phyloP scores from a whole-genome alignment of 345 rosid genomes.

The Aquilaria sinensis region DNA sequence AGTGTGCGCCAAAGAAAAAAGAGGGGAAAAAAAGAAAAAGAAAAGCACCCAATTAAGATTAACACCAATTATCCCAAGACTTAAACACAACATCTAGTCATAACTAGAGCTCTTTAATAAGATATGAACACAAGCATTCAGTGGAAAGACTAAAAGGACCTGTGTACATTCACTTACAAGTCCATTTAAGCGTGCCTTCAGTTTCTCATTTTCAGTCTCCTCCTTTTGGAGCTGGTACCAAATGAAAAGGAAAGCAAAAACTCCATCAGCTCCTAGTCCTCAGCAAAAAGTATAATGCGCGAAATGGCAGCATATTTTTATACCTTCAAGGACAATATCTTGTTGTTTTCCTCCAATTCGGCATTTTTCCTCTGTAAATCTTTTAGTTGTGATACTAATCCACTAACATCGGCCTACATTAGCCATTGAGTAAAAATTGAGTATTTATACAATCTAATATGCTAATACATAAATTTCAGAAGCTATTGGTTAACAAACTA shows the following conservation, averaged over 20 bases:
- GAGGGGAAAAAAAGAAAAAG: background rate
- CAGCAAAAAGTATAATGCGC: background rate
- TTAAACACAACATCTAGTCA: background rate
- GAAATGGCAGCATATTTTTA: background rate
- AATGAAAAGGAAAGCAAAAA: background rate
- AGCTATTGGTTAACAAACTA: too few species aligned
- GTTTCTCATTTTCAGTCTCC: slow-evolving; percentile 48
- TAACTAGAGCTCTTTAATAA: background rate
- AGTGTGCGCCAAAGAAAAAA: background rate
- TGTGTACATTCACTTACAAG: slow-evolving; percentile 37
- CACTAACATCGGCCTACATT: slow-evolving; percentile 77
- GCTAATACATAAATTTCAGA: too few species aligned
- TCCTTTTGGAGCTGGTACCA: slow-evolving; percentile 53
- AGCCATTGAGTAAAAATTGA: background rate
- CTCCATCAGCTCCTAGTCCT: slow-evolving; percentile 1
- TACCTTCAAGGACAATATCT: slow-evolving; percentile 45
- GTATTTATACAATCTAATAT: too few species aligned
- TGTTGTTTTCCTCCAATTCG: slow-evolving; percentile 68
- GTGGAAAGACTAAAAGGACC: background rate
- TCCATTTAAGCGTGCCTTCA: slow-evolving; percentile 54
- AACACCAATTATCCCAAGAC: background rate
- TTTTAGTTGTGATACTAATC: slow-evolving; percentile 78
- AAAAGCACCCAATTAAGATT: background rate
- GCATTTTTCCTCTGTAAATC: slow-evolving; percentile 64
- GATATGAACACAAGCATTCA: background rate